Conservation (phyloP, 768 basidiomycete genomes). For the Leccinum olivaceopallidum region DNA sequence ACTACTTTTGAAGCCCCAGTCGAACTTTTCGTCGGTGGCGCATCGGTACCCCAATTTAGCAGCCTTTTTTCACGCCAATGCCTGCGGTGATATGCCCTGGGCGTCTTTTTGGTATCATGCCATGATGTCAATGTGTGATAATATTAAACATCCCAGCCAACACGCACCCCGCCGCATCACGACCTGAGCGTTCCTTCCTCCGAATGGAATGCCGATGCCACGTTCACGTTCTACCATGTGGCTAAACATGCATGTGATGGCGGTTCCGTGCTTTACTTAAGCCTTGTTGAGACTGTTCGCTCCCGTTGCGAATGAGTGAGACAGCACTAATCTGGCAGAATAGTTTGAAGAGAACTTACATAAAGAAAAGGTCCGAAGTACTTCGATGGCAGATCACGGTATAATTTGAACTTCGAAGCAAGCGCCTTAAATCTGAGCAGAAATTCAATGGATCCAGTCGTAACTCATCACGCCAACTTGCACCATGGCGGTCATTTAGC, state of each 20-base stretch:
- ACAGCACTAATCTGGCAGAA: not conserved
- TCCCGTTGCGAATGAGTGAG: not conserved
- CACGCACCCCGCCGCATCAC: constrained; percentile 3
- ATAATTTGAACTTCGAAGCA: not conserved
- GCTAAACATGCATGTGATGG: not conserved
- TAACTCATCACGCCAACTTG: not conserved
- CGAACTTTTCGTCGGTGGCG: no score
- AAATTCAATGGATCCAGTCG: not conserved
- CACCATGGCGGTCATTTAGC: not conserved
- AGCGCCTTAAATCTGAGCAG: not conserved
- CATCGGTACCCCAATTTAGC: no score
- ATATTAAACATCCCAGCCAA: not conserved
- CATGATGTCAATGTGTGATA: not conserved
- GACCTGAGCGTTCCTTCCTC: not conserved
- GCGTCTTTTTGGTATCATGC: not conserved
- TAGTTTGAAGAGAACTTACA: not conserved
- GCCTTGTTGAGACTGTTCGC: not conserved
- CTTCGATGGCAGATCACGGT: not conserved
- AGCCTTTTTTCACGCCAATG: no score
- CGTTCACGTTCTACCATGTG: not conserved
- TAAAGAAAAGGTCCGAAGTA: not conserved
- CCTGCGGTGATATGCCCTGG: not conserved
- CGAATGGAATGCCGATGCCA: not conserved
- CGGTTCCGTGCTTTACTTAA: not conserved
- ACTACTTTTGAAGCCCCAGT: no score